Percentiles rank a stretch among this genome's conserved stretches.
These are phyloP conservation scores for Thelonectria olida DNA, from an alignment of 2,329 filamentous ascomycete genomes.

Conservation along the genomic window DNA sequence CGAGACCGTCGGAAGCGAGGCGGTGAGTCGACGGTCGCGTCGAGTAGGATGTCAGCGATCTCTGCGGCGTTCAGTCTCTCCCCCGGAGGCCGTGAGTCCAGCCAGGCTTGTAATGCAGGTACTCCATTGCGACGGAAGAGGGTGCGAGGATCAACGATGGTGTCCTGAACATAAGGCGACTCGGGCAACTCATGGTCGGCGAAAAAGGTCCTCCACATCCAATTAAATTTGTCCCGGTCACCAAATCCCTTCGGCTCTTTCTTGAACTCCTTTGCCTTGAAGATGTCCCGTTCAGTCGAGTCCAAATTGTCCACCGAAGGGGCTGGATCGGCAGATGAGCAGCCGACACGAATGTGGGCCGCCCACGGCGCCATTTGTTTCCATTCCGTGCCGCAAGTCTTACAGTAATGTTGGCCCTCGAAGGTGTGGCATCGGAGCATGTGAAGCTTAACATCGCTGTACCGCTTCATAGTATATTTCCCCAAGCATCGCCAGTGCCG, in stretches of 20 bases:
- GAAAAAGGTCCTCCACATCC: background rate
- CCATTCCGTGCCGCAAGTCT: background rate
- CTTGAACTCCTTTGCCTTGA: background rate
- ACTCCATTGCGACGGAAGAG: background rate
- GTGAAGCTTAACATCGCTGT: background rate
- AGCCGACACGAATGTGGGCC: background rate
- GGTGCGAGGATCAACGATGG: background rate
- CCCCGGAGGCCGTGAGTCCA: background rate
- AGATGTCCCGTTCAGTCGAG: background rate
- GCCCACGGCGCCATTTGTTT: background rate
- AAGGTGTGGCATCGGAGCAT: background rate
- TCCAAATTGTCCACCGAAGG: background rate
- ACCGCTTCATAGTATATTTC: background rate
- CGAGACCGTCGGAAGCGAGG: background rate
- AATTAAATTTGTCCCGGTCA: background rate
- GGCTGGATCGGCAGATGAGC: background rate
- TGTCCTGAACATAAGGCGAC: background rate
- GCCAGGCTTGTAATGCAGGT: background rate
- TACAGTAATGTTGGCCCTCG: background rate
- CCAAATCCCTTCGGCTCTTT: background rate
- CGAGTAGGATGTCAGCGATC: background rate
- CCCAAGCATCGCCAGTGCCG: background rate
- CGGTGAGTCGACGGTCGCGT: background rate
- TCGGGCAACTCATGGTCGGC: background rate
- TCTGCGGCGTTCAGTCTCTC: background rate